phyloP scores from a whole-genome alignment of 2,329 filamentous ascomycete species.

The Fonsecaea pugnacius region DNA sequence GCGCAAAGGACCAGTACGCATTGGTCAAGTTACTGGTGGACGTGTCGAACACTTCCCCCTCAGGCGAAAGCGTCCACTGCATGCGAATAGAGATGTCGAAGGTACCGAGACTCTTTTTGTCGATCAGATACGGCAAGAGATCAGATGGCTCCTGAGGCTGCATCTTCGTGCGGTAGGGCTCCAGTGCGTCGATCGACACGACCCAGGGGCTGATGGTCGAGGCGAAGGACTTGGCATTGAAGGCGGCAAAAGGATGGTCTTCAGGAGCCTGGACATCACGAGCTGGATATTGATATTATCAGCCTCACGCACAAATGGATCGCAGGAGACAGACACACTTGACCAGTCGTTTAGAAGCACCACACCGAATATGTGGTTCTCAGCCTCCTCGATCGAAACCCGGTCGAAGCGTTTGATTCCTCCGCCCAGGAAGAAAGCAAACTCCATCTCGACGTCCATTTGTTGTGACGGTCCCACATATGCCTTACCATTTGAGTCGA shows the following conservation, averaged over 20 bases:
- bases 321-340: not conserved
- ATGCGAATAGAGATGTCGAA: conserved; percentile 18
- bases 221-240: conserved; percentile 21
- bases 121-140: conserved; percentile 12
- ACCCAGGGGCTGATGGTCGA: conserved; percentile 20
- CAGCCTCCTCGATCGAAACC: conserved; percentile 65
- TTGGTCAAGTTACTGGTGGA: conserved; percentile 16
- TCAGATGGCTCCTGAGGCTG: conserved; percentile 17
- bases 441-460: conserved; percentile 77
- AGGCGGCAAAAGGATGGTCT: conserved; percentile 18
- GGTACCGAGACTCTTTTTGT: conserved; percentile 12
- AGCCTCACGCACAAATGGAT: not conserved
- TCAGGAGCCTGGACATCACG: conserved; percentile 14
- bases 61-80: conserved; percentile 15
- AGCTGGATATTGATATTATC: not conserved
- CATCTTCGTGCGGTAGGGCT: conserved; percentile 1
- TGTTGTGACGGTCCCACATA: conserved; percentile 62
- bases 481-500: conserved; percentile 15
- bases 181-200: conserved; percentile 20
- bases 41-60: conserved; percentile 12
- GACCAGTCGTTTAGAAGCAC: conserved; percentile 87
- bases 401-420: conserved; percentile 67
- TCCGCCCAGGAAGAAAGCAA: conserved; percentile 72
- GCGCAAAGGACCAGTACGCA: conserved; percentile 17
- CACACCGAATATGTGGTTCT: conserved; percentile 74